Base-by-base conservation (phyloP, 345 rosid genomes). In the Linum usitatissimum region DNA sequence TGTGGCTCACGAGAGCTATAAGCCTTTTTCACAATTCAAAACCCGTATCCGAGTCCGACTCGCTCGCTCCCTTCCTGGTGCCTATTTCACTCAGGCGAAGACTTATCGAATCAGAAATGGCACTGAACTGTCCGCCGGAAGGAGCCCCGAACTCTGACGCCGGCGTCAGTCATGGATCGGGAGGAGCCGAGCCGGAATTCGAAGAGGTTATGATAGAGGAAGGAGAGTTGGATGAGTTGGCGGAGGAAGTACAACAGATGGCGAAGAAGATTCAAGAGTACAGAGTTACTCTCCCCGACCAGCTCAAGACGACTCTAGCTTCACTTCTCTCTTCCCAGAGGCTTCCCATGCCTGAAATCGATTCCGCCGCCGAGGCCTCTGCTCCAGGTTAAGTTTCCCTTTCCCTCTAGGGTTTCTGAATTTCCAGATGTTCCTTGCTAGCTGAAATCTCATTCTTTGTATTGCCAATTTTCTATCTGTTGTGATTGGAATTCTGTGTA, bases 271-370 rank as follows among this genome's bases (percentile, higher is more conserved):
- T 91, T 45, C 71, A 77, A 17, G 83, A 84, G 13, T 84, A 74
- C 77, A 76, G 94, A 66, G 64, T 78, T 65, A 78, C 79, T 63
- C 79, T 88, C 40, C 95, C 95, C 30, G 88, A 80, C 57, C 79
- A 80, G 73, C 84, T 91, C 55, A 80, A 69, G 65, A 57, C 66
- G 57, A 73, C 89, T 2, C 73, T 83, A 17, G 62, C 76, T 39
- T 79, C 83, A 7, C 69, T 79, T 64, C 80, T 84, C 60, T 77
- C 84, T 30, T 61, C 76, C 18, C 81, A 75, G 18, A 57, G 81
- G 67, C 80, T 85, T 49, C 8, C 66, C 51, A 61, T 77, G 0
- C 65, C 83, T 18, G 63, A 61, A 1, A 2, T 62, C 18, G 67
- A 54, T 64, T 58, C 66, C 48, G 70, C 65, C 34, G 69, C 65